These are phyloP conservation scores for Ophiocordyceps polyrhachis-furcata DNA, from an alignment of 2,329 filamentous ascomycete species.

Conservation along the genomic window DNA sequence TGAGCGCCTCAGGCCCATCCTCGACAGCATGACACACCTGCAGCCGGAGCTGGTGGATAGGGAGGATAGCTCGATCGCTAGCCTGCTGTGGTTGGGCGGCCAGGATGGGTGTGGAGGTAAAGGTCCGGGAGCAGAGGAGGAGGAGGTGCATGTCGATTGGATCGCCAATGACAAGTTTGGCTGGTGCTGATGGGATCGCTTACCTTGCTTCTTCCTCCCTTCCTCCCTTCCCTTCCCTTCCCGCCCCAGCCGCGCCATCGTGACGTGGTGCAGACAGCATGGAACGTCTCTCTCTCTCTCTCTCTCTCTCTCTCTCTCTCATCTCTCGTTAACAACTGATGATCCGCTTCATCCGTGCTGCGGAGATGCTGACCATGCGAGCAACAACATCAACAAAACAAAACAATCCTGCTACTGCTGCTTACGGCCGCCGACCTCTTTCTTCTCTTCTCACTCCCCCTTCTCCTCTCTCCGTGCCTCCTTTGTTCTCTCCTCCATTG, in stretches of 20 bases:
- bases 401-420: no score
- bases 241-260: neutral
- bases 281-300: neutral
- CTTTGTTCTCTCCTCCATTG: no score
- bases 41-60: slow-evolving; percentile 32
- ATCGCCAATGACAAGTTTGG: slow-evolving; percentile 59
- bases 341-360: neutral
- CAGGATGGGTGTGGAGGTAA: no score
- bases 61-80: slow-evolving; percentile 49
- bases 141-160: slow-evolving; percentile 46
- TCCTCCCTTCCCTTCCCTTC: no score
- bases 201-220: no score
- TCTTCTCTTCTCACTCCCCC: no score
- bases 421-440: no score
- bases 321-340: no score
- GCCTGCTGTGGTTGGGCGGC: slow-evolving; percentile 54
- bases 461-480: no score
- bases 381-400: no score
- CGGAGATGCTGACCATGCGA: neutral
- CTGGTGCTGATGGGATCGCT: slow-evolving; percentile 64
- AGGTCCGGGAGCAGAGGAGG: slow-evolving; percentile 6
- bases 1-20: slow-evolving; percentile 26
- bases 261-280: neutral
- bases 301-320: no score
- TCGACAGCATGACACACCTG: slow-evolving; percentile 26